phyloP scores from a whole-genome alignment of 176 grass and related monocot species.

The Bolboschoenus planiculmis region DNA sequence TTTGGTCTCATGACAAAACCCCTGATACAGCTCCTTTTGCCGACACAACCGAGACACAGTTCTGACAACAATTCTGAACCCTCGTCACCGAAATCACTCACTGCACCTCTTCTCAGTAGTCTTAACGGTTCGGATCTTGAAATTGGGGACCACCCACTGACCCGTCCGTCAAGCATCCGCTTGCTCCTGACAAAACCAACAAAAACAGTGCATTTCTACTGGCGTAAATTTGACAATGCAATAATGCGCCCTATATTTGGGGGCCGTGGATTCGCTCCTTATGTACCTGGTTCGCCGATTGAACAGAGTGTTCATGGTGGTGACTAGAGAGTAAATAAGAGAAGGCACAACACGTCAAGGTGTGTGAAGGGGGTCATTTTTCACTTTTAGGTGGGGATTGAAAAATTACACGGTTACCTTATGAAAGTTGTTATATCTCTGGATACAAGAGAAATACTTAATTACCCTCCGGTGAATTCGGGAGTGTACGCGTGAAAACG shows the following conservation, averaged over 20 bases:
- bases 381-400: neutral
- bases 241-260: constrained; percentile 94
- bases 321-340: neutral
- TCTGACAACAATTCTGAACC: constrained; percentile 42
- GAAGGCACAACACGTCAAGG: neutral
- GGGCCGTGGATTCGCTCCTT: constrained; percentile 76
- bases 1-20: constrained; percentile 97
- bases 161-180: constrained; percentile 68
- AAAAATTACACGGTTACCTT: neutral
- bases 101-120: constrained; percentile 48
- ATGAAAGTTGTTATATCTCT: neutral
- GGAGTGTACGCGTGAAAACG: neutral
- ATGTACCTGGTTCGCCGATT: constrained; percentile 60
- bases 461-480: neutral
- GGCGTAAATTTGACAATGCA: constrained; percentile 94
- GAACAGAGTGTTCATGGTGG: constrained; percentile 45
- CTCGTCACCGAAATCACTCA: constrained; percentile 53
- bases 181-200: constrained; percentile 83
- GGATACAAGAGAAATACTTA: neutral
- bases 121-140: constrained; percentile 50
- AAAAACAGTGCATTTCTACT: constrained; percentile 88
- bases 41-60: constrained; percentile 1
- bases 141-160: constrained; percentile 18
- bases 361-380: neutral
- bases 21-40: constrained; percentile 61